phyloP scores from a whole-genome alignment of 371 early-diverging fungal genomes.

The Umbelopsis sp. region DNA sequence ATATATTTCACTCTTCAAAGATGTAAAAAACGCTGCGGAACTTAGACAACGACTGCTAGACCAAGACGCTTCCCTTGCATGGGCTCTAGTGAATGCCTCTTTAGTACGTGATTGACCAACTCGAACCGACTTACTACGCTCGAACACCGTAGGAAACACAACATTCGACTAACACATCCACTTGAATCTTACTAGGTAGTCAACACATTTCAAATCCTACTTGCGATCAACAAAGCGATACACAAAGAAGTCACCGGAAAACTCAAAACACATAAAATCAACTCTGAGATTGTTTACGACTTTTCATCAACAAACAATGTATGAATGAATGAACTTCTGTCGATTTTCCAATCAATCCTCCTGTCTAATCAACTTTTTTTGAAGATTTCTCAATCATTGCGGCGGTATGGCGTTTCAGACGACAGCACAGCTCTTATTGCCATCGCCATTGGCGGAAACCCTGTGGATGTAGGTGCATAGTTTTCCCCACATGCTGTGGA shows the following conservation, averaged over 20 bases:
- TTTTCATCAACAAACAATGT: constrained; percentile 59
- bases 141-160: background rate
- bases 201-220: constrained; percentile 47
- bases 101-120: constrained; percentile 36
- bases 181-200: constrained; percentile 41
- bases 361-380: background rate
- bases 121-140: background rate
- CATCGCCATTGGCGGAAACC: constrained; percentile 50
- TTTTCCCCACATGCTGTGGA: background rate
- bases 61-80: constrained; percentile 52
- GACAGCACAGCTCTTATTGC: constrained; percentile 50
- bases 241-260: constrained; percentile 49
- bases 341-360: background rate
- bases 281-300: constrained; percentile 63
- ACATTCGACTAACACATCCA: background rate
- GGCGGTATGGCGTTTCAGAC: constrained; percentile 57
- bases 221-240: constrained; percentile 57
- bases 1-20: constrained; percentile 55
- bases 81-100: constrained; percentile 57
- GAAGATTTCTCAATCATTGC: constrained; percentile 58
- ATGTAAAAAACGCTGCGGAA: constrained; percentile 54
- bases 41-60: constrained; percentile 49
- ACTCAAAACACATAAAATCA: constrained; percentile 56
- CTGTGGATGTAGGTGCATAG: constrained; percentile 37
- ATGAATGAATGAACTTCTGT: constrained; percentile 18